Percentiles rank a stretch among this genome's conserved stretches.
These are phyloP conservation scores for Saccharomycopsis lassenensis DNA, from an alignment of 805 yeast genomes.

Conservation along the genomic window DNA sequence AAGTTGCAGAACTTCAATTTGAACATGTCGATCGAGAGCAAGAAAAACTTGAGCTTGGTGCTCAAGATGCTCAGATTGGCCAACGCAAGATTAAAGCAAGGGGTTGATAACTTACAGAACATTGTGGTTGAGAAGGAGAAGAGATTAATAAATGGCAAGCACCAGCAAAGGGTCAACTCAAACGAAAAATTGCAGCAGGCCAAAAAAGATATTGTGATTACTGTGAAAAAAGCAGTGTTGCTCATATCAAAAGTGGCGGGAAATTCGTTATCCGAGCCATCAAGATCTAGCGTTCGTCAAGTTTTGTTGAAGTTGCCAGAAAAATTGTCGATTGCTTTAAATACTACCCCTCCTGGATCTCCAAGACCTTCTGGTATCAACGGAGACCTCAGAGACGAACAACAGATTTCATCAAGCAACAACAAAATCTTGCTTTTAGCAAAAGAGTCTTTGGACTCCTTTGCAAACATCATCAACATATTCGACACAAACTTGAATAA, in stretches of 20 bases:
- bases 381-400: constrained; percentile 5
- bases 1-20: constrained; percentile 17
- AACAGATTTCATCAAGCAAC: too few species aligned
- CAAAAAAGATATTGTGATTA: constrained; percentile 74
- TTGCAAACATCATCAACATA: constrained; percentile 67
- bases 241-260: constrained; percentile 81
- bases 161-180: constrained; percentile 1
- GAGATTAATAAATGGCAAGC: constrained; percentile 18
- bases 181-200: constrained; percentile 30
- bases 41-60: constrained; percentile 66
- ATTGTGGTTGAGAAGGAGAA: constrained; percentile 37
- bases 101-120: constrained; percentile 55
- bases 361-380: too few species aligned
- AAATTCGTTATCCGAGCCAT: constrained; percentile 62
- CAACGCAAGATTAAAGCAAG: constrained; percentile 58
- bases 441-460: constrained; percentile 81
- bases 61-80: constrained; percentile 73
- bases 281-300: constrained; percentile 70
- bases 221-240: constrained; percentile 79
- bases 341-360: constrained; percentile 19
- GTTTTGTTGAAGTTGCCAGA: constrained; percentile 66
- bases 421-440: constrained; percentile 74
- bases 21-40: constrained; percentile 53
- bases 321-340: constrained; percentile 44
- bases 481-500: constrained; percentile 76